These are phyloP conservation scores for Nothopassalora personata DNA, from an alignment of 2,329 filamentous ascomycete genomes.

Conservation along the genomic window DNA sequence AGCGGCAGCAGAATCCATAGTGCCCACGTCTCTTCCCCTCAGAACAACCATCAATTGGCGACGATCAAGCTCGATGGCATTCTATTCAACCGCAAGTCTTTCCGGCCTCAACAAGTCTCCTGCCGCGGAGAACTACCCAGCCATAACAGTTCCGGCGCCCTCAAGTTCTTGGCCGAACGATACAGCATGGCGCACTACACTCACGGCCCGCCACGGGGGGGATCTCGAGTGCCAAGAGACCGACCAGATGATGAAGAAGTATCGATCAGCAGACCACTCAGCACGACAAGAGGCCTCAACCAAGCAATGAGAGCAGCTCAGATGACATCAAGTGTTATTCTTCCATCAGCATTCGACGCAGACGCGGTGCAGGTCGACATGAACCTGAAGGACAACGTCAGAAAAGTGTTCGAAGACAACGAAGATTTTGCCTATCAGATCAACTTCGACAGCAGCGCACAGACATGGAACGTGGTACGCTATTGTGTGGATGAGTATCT, in stretches of 20 bases:
- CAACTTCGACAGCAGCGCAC: constrained; percentile 47
- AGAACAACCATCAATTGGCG: constrained; percentile 19
- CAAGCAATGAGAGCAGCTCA: neutral
- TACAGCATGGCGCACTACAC: constrained; percentile 4
- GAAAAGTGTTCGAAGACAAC: constrained; percentile 15
- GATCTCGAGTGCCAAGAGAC: neutral
- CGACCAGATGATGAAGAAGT: neutral
- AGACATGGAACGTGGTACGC: constrained; percentile 56
- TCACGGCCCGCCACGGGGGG: neutral
- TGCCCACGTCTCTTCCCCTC: constrained; percentile 7
- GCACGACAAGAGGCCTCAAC: neutral
- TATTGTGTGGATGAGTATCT: constrained; percentile 48
- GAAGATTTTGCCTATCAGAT: constrained; percentile 9
- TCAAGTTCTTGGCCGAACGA: constrained; percentile 16
- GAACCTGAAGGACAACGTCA: constrained; percentile 13
- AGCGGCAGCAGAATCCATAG: constrained; percentile 14
- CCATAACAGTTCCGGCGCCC: constrained; percentile 13
- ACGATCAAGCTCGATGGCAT: constrained; percentile 30
- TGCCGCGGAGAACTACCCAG: constrained; percentile 23
- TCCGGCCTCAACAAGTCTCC: constrained; percentile 25
- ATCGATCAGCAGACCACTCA: neutral
- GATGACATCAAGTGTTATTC: neutral
- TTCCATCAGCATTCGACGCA: constrained; percentile 3
- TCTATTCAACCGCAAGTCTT: constrained; percentile 25
- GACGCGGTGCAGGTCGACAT: neutral